Evolutionary conservation across 2,329 filamentous ascomycete species (phyloP).

Genomic region (Lasiodiplodia gonubiensis): DNA sequence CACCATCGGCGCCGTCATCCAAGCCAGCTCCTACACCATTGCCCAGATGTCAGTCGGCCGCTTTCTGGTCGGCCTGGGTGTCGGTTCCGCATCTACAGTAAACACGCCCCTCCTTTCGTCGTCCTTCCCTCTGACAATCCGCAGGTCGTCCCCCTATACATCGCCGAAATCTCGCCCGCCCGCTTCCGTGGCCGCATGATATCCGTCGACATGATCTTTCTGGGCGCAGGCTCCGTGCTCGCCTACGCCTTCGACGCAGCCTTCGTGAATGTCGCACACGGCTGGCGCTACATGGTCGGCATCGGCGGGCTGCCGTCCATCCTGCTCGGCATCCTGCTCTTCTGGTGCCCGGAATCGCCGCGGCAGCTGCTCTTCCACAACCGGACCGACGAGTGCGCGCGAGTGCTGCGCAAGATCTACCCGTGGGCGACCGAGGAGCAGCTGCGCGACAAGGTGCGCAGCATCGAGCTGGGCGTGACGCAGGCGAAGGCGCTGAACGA

Average conservation of each 20-base stretch:
- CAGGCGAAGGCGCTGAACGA: slow-evolving; percentile 44
- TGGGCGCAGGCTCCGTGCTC: slow-evolving; percentile 40
- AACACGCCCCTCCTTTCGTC: slow-evolving; percentile 43
- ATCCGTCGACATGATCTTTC: slow-evolving; percentile 47
- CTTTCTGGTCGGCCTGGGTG: slow-evolving; percentile 40
- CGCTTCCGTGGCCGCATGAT: slow-evolving; percentile 46
- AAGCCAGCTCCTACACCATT: slow-evolving; percentile 38
- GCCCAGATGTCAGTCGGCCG: slow-evolving; percentile 38
- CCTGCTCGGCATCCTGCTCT: slow-evolving; percentile 41
- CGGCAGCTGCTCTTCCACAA: slow-evolving; percentile 49
- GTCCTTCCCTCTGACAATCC: slow-evolving; percentile 24
- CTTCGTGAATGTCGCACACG: slow-evolving; percentile 43
- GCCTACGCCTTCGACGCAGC: slow-evolving; percentile 42
- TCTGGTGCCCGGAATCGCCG: slow-evolving; percentile 44
- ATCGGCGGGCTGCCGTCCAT: slow-evolving; percentile 47
- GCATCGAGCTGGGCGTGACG: slow-evolving; percentile 40
- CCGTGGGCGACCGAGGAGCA: slow-evolving; percentile 22
- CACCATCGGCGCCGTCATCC: slow-evolving; percentile 39
- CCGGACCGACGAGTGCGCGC: slow-evolving; percentile 40
- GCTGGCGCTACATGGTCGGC: slow-evolving; percentile 44
- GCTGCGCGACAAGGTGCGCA: slow-evolving; percentile 33
- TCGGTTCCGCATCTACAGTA: slow-evolving; percentile 39
- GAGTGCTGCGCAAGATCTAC: slow-evolving; percentile 47
- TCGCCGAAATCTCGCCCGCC: slow-evolving; percentile 34
- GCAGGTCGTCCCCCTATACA: slow-evolving; percentile 40